Evolutionary conservation across 2,329 filamentous ascomycete species (phyloP), one percentile per base, ranked within the genome.

Genomic region (Ceratocystis smalleyi): DNA sequence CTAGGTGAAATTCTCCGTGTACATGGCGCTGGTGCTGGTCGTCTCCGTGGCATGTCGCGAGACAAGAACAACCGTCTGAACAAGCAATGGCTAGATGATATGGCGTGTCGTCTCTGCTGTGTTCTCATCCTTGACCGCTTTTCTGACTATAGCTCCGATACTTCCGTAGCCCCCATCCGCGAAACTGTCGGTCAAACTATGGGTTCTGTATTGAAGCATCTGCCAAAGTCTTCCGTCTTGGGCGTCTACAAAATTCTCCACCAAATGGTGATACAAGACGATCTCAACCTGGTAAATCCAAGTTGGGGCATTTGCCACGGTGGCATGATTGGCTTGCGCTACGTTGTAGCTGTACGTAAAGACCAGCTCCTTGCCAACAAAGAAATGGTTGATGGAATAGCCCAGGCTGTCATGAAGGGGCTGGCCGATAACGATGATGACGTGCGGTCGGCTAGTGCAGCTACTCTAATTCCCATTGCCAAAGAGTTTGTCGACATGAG

Each of bases 51-150:
- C 66, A 92, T 87, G 72, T 80, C 81, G 8, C 82, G 84, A 68
- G 71, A 75, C 32, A 86, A 95, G 70, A 99, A 99, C 71, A 83
- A 96, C 70, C 72, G 75, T 1, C 78, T 89, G 55, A 99, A 97
- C 70, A 83, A 86, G 67, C 82, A 79, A 71, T 99, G 91, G 91
- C 82, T 99, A 22, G 89, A 97, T 71, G 92, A 99, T 71, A 80
- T 99, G 62, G 90, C 91, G n/a, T 96, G 91, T 71, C 88, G 94
- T 30, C 81, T 99, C 60, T 92, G 91, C 74, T 96, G 89, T 72
- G 91, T 99, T 62, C 86, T 99, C 70, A 96, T 99, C 85, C 84
- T 99, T 17, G 94, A 99, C 75, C 86, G 91, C 63, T 99, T 99
- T 72, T 95, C 91, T 65, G 94, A 99, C 72, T 99, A 96, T 76